phyloP scores from a whole-genome alignment of 495 filamentous ascomycete species.

The Talaromyces liani region DNA sequence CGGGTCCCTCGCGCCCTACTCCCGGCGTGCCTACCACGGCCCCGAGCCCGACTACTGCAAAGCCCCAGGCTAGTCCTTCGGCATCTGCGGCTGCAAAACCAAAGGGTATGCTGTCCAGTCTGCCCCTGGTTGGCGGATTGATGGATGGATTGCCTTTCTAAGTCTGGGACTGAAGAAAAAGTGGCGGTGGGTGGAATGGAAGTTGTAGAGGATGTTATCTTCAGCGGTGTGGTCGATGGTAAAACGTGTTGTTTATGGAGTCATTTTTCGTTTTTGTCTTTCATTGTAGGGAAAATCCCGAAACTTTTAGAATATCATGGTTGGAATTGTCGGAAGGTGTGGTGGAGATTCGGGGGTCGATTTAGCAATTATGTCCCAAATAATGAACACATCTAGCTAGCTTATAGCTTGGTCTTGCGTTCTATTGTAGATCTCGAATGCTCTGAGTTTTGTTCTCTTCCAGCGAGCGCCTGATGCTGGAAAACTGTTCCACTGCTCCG shows the following conservation, averaged over 20 bases:
- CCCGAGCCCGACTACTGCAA: constrained; percentile 13
- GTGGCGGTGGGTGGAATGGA: background rate
- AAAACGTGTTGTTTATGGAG: background rate
- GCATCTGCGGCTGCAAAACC: constrained; percentile 11
- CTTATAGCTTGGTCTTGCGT: background rate
- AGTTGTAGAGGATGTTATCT: background rate
- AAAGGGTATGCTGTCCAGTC: constrained; percentile 16
- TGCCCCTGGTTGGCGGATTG: constrained; percentile 29
- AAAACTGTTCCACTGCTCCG: background rate
- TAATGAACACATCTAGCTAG: background rate
- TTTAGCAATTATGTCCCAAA: background rate
- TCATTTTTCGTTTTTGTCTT: background rate
- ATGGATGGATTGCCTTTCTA: constrained; percentile 10
- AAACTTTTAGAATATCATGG: background rate
- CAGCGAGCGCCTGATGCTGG: background rate
- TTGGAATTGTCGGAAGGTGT: background rate
- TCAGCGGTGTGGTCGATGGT: background rate
- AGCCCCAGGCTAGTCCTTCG: background rate
- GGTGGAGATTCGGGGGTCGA: background rate
- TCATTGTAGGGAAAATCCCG: background rate
- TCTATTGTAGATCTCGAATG: background rate
- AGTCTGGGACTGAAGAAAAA: background rate
- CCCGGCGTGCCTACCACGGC: constrained; percentile 18
- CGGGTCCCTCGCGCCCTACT: constrained; percentile 14
- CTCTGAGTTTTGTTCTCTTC: background rate